Conservation (phyloP, 2,329 filamentous ascomycete species). For the Scedosporium minutisporum region DNA sequence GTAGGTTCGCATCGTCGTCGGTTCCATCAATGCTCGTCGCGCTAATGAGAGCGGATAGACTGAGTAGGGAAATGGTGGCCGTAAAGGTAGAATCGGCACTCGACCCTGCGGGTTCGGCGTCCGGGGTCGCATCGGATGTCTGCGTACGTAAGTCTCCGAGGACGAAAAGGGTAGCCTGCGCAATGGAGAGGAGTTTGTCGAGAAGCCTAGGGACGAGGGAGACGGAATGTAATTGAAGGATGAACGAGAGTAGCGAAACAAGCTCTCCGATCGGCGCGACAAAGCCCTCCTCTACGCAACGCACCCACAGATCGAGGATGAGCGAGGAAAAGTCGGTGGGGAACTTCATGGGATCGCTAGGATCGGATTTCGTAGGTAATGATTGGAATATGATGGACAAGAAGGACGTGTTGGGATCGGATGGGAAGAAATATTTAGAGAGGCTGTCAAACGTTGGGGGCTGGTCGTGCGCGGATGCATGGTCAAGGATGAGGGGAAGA, state of each 20-base stretch:
- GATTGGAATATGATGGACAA: conserved; percentile 59
- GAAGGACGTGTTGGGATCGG: conserved; percentile 50
- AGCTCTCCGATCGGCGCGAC: conserved; percentile 57
- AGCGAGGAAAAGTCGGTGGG: conserved; percentile 55
- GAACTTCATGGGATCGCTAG: conserved; percentile 40
- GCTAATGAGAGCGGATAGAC: not conserved
- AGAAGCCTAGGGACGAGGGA: conserved; percentile 51
- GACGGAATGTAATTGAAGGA: conserved; percentile 51
- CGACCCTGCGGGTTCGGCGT: not conserved
- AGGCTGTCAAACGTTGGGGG: conserved; percentile 60
- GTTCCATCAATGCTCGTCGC: conserved; percentile 11
- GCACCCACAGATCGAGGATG: conserved; percentile 58
- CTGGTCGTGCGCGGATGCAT: conserved; percentile 43
- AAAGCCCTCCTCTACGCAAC: conserved; percentile 54
- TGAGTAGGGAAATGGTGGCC: conserved; percentile 6
- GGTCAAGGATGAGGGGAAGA: conserved; percentile 54
- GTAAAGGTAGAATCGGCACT: not conserved
- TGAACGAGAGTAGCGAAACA: conserved; percentile 53
- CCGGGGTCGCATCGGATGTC: not conserved
- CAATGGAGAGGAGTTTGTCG: conserved; percentile 43
- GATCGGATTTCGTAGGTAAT: conserved; percentile 47
- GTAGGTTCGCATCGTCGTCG: conserved; percentile 10
- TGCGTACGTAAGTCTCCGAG: conserved; percentile 43
- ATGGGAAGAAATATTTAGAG: conserved; percentile 53
- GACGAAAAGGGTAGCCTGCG: conserved; percentile 48